These are phyloP conservation scores for Suillus luteus DNA, from an alignment of 768 basidiomycete species.

Conservation along the genomic window DNA sequence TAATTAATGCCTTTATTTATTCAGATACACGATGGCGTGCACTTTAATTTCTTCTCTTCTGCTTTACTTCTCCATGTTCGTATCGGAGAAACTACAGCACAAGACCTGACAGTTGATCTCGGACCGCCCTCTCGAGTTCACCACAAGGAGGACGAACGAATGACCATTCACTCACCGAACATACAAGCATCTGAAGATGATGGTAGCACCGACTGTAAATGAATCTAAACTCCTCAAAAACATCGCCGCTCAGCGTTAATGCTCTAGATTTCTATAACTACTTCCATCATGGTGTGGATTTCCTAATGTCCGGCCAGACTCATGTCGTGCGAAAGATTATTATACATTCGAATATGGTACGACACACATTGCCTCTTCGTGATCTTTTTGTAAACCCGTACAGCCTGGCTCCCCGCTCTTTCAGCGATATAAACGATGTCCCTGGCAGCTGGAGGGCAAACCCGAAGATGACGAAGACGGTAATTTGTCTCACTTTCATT, in stretches of 20 bases:
- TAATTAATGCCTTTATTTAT: background rate
- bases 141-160: conserved; percentile 88
- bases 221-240: conserved; percentile 11
- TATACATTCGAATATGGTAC: conserved; percentile 84
- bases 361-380: conserved; percentile 22
- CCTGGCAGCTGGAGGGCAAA: conserved; percentile 81
- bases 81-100: conserved; percentile 76
- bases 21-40: conserved; percentile 75
- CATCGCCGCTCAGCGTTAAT: conserved; percentile 10
- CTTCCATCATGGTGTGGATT: conserved; percentile 88
- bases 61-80: conserved; percentile 56
- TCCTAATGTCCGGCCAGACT: conserved; percentile 70
- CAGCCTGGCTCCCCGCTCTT: conserved; percentile 89
- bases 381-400: conserved; percentile 7
- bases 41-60: conserved; percentile 62
- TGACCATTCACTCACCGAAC: conserved; percentile 73
- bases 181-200: conserved; percentile 45
- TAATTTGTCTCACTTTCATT: conserved; percentile 27
- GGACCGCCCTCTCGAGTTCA: conserved; percentile 77
- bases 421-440: conserved; percentile 89
- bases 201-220: conserved; percentile 52
- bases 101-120: conserved; percentile 78
- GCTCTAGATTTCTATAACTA: conserved; percentile 87
- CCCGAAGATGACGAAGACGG: conserved; percentile 87
- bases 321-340: conserved; percentile 85